A percentile compares a stretch with the other conserved stretches of the same genome.
Conservation (phyloP, 345 rosid genomes). For the Cardamine resedifolia region DNA sequence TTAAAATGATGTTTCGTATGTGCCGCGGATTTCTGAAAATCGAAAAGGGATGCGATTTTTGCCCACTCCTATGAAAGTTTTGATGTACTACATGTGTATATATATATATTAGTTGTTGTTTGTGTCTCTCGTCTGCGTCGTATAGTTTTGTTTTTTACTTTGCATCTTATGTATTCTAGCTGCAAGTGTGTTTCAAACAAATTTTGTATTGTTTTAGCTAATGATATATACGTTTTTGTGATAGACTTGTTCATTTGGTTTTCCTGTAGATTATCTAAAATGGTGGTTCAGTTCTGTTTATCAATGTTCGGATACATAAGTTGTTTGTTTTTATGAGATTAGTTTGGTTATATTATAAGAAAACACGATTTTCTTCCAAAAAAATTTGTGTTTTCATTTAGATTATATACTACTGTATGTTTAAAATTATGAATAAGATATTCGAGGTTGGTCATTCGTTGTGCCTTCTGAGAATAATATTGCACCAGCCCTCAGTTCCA, state of each 20-base stretch:
- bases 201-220: background rate
- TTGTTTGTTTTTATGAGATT: background rate
- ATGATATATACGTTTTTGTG: background rate
- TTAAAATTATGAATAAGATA: background rate
- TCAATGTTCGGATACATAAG: background rate
- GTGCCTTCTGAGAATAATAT: background rate
- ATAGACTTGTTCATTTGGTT: background rate
- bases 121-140: background rate
- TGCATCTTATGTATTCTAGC: background rate
- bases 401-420: too few relatives aligned
- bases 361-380: background rate
- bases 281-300: background rate
- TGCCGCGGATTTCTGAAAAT: background rate
- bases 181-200: background rate
- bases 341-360: background rate
- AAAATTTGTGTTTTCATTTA: background rate
- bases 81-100: background rate
- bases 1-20: background rate
- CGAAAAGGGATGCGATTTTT: background rate
- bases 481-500: background rate
- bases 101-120: background rate
- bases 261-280: background rate
- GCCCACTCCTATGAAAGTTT: slow-evolving; percentile 2
- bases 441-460: background rate
- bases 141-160: background rate